These are phyloP conservation scores for Schrenkiella parvula DNA, from an alignment of 345 rosid species.

Conservation along the genomic window DNA sequence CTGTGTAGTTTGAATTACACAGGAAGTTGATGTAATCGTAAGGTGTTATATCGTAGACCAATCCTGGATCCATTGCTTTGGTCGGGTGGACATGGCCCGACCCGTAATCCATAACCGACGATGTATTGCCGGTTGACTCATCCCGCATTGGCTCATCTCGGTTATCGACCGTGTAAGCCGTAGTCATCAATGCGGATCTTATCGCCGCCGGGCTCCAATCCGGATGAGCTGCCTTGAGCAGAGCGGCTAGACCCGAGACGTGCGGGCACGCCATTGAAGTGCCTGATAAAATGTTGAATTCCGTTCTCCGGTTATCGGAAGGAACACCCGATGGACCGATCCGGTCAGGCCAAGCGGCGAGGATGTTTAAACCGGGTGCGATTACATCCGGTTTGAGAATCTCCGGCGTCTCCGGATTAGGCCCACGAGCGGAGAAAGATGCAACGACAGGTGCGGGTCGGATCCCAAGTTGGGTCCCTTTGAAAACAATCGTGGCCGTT, in stretches of 20 bases:
- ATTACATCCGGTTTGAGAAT: constrained; percentile 83
- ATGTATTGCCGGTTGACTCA: constrained; percentile 71
- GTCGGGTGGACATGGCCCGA: constrained; percentile 88
- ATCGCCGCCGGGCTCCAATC: constrained; percentile 88
- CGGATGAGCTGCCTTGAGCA: constrained; percentile 88
- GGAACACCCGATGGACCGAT: constrained; percentile 68
- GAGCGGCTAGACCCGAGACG: constrained; percentile 79
- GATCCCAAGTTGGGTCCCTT: constrained; percentile 64
- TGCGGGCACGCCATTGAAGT: constrained; percentile 99
- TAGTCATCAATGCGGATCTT: constrained; percentile 87
- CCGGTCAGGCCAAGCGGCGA: constrained; percentile 93
- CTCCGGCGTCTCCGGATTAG: constrained; percentile 74
- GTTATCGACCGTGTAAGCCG: constrained; percentile 65
- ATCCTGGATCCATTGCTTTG: constrained; percentile 86
- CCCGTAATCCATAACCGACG: constrained; percentile 68
- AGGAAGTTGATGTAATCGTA: constrained; percentile 71
- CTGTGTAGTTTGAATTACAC: constrained; percentile 74
- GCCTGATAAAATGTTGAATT: constrained; percentile 83
- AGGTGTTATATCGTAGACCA: constrained; percentile 59
- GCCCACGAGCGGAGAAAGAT: constrained; percentile 84
- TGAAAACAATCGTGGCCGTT: constrained; percentile 69
- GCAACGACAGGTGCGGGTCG: constrained; percentile 88
- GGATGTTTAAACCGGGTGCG: constrained; percentile 89
- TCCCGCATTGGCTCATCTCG: constrained; percentile 60
- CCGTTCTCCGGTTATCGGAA: constrained; percentile 60